Conservation (phyloP, 345 rosid genomes). For the Citrus medica region DNA sequence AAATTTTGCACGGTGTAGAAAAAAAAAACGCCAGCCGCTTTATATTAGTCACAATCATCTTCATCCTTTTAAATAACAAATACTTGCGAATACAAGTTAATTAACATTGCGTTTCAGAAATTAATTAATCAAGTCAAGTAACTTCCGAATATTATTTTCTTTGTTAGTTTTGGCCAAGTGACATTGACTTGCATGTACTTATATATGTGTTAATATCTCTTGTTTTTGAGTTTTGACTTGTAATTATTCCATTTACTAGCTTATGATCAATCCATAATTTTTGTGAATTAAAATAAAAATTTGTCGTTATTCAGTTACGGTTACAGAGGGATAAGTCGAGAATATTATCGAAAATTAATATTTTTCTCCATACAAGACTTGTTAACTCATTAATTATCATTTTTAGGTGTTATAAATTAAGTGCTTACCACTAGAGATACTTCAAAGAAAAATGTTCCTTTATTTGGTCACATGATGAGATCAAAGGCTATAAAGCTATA, state of each 20-base stretch:
- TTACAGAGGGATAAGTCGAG: too few species aligned
- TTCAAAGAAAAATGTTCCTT: neutral
- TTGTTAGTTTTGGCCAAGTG: neutral
- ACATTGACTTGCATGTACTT: too few species aligned
- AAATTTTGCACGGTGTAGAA: neutral
- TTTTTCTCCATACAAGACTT: too few species aligned
- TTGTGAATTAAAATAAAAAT: too few species aligned
- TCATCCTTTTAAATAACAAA: neutral
- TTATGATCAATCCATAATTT: neutral
- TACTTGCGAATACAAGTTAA: neutral
- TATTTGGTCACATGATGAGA: neutral
- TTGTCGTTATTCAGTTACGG: too few species aligned
- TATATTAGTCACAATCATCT: neutral
- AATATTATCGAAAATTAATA: too few species aligned
- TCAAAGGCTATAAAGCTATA: neutral
- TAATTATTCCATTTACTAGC: neutral
- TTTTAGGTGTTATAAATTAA: neutral
- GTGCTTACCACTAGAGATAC: neutral
- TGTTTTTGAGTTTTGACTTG: neutral
- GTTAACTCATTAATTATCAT: too few species aligned
- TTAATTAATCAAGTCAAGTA: neutral
- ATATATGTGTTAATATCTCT: too few species aligned
- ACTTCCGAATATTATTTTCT: neutral
- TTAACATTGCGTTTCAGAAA: neutral
- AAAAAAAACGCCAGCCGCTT: neutral